Conservation (phyloP, 2,329 filamentous ascomycete genomes). For the Aspergillus fumigatus region DNA sequence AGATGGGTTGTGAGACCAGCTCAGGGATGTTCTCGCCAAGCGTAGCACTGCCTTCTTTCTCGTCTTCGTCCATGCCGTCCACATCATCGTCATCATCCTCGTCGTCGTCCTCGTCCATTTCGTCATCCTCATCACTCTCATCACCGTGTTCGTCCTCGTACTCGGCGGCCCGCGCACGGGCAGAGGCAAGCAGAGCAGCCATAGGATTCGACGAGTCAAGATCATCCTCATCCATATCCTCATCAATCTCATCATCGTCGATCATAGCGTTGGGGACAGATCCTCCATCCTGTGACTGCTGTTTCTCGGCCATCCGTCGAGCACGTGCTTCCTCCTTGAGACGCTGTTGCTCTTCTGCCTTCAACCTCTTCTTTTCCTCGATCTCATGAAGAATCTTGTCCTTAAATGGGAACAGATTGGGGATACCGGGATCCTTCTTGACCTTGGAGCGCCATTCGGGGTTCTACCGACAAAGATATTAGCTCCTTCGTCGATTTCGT, state of each 20-base stretch:
- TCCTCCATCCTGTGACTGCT: slow-evolving; percentile 32
- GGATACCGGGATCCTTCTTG: slow-evolving; percentile 97
- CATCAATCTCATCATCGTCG: slow-evolving; percentile 52
- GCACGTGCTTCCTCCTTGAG: slow-evolving; percentile 61
- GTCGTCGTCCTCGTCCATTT: slow-evolving; percentile 47
- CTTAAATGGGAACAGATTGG: slow-evolving; percentile 96
- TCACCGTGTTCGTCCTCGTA: slow-evolving; percentile 44
- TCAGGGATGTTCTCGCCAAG: slow-evolving; percentile 50
- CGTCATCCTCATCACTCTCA: slow-evolving; percentile 50
- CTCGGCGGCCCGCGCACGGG: slow-evolving; percentile 41
- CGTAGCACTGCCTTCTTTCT: slow-evolving; percentile 49
- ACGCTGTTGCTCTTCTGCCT: slow-evolving; percentile 71
- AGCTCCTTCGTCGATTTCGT: slow-evolving; percentile 1
- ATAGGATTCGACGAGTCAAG: slow-evolving; percentile 52
- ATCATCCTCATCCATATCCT: slow-evolving; percentile 46
- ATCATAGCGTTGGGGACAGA: slow-evolving; percentile 29
- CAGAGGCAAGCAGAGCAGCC: slow-evolving; percentile 42
- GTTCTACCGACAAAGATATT: slow-evolving; percentile 52
- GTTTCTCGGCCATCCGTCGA: slow-evolving; percentile 38
- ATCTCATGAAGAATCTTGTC: slow-evolving; percentile 92
- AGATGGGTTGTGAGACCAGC: slow-evolving; percentile 24
- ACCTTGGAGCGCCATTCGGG: slow-evolving; percentile 92
- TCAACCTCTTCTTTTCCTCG: slow-evolving; percentile 76
- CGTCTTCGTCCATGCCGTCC: slow-evolving; percentile 54
- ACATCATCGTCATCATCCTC: slow-evolving; percentile 52